These are phyloP conservation scores for Leccinum rimulosum DNA, from an alignment of 768 basidiomycete genomes.

Conservation along the genomic window DNA sequence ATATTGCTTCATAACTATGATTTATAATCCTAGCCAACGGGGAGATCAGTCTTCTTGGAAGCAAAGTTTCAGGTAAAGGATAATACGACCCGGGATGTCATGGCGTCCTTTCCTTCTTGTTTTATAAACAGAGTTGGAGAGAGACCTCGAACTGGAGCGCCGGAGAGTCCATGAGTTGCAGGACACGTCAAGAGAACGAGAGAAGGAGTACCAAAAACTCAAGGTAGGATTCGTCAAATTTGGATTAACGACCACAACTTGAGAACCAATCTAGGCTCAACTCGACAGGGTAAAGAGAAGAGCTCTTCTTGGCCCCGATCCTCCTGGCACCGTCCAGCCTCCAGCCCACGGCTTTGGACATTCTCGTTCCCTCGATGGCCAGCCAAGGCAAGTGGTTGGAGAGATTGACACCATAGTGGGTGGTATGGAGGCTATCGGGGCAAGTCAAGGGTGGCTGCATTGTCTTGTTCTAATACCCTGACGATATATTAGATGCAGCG, in stretches of 20 bases:
- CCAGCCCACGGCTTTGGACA: conserved; percentile 16
- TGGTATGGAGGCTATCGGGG: conserved; percentile 66
- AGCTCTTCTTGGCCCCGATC: conserved; percentile 56
- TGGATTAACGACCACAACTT: background rate
- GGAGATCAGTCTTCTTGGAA: conserved; percentile 67
- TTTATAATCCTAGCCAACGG: conserved; percentile 56
- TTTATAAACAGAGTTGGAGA: conserved; percentile 59
- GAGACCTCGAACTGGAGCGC: conserved; percentile 77
- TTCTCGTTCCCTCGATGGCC: conserved; percentile 18
- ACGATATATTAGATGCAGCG: conserved; percentile 56
- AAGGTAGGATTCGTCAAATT: conserved; percentile 45
- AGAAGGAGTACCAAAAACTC: conserved; percentile 85
- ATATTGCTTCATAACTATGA: background rate
- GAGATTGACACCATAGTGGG: conserved; percentile 52
- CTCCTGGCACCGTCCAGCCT: conserved; percentile 16
- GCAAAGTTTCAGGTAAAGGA: conserved; percentile 59
- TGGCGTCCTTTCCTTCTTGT: conserved; percentile 5
- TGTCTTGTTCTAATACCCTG: background rate
- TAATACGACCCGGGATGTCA: background rate
- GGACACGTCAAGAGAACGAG: conserved; percentile 70
- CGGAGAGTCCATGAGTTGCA: conserved; percentile 72
- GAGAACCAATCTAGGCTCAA: conserved; percentile 47
- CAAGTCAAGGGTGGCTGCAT: conserved; percentile 24
- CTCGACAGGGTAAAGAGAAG: conserved; percentile 84
- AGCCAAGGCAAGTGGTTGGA: conserved; percentile 17